Base-by-base conservation (phyloP, 176 grass and related monocot genomes). In the Cymbopogon citratus region DNA sequence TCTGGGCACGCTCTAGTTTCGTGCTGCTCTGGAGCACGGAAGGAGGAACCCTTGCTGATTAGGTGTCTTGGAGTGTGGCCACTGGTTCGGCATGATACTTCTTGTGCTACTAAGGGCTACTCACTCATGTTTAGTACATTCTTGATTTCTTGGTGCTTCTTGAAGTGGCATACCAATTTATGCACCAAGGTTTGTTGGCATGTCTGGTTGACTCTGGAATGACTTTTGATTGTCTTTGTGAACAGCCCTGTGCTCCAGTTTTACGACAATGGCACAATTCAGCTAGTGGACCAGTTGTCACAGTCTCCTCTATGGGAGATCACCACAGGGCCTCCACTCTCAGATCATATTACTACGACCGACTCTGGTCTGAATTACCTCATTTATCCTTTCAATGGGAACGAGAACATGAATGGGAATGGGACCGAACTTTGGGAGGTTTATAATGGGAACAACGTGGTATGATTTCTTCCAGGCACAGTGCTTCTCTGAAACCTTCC, bases 211-310 rank as follows among this genome's bases (percentile, higher is more conserved):
- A 82, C 46, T 36, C 12, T 59, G 3, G 36, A 79, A 49, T 68
- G 69, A 56, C 7, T 73, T 29, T 74, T 82, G 25, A 1, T 33
- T 81, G 24, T 63, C 63, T 81, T 38, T 73, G 66, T 33, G 24
- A 72, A 74, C 80, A 89, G 87, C 23, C 76, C 70, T 0, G 76
- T 66, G 24, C 86, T 91, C 52, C 63, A 66, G 36, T 80, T 92
- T 69, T 70, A 84, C 5, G 71, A 87, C 23, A 80, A 92, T 23
- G 90, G 90, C 52, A 89, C 84, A 41, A 84, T 92, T 77, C 79
- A 86, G 18, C 81, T 87, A 5, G 81, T 92, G 71, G 84, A 92
- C 65, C 33, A 26, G 12, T n/a, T 43, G 54, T 87, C 87, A 7
- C 43, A 77, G 18, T 72, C 84, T 73, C 77, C 84, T 61, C 46